Evolutionary conservation across 140 eudicot genomes (phyloP).

Genomic region (Ambrosia hybrid): DNA sequence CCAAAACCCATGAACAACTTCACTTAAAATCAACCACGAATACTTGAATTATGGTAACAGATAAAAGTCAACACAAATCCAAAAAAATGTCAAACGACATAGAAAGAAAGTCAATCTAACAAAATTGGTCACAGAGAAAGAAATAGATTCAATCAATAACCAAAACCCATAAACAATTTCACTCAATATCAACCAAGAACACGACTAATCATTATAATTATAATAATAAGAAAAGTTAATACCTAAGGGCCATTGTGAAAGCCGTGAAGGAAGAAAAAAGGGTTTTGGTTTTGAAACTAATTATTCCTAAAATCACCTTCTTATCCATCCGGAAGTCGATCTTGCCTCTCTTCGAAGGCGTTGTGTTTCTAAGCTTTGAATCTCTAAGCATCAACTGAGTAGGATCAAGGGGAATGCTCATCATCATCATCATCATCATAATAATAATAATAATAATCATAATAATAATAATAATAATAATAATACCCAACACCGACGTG

Average conservation of each 20-base stretch:
- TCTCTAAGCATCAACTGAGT: too few species aligned
- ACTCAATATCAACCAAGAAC: constrained; percentile 8
- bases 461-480: too few species aligned
- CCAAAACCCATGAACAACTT: constrained; percentile 5
- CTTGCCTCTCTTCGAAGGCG: too few species aligned
- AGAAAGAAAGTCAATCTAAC: constrained; percentile 13
- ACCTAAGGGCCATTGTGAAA: constrained; percentile 96
- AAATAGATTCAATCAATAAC: not conserved
- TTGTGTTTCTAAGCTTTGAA: too few species aligned
- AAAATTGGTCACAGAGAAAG: not conserved
- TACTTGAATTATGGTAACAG: not conserved
- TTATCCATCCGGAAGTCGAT: too few species aligned
- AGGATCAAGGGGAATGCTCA: too few species aligned
- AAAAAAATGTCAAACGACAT: not conserved
- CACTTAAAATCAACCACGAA: constrained; percentile 5
- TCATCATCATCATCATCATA: too few species aligned
- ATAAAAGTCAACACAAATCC: not conserved
- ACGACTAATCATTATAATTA: not conserved
- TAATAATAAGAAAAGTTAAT: not conserved
- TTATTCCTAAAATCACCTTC: too few species aligned
- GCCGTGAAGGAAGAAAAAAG: constrained; percentile 67
- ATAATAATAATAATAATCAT: too few species aligned
- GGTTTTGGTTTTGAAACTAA: constrained; percentile 29
- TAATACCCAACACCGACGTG: too few species aligned
- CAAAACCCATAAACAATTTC: constrained; percentile 14